Conservation (phyloP, 106 monocot species). For the Dendrobium officinale region DNA sequence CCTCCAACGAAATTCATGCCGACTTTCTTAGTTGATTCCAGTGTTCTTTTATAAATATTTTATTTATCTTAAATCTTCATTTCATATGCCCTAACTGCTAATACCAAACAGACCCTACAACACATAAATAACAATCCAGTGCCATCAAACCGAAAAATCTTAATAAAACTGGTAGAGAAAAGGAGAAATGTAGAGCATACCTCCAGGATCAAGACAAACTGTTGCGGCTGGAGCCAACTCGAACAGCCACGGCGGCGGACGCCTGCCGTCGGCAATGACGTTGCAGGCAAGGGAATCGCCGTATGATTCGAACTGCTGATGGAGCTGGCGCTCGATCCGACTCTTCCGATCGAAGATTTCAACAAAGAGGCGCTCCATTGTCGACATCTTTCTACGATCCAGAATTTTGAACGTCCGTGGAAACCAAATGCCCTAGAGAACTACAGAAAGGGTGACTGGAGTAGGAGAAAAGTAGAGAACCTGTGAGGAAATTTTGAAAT, state of each 20-base stretch:
- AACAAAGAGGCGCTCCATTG: conserved; percentile 69
- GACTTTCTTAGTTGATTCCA: no score
- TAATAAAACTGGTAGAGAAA: background rate
- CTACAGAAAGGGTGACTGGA: background rate
- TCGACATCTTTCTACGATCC: conserved; percentile 21
- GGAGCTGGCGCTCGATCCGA: conserved; percentile 40
- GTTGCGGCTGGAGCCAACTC: background rate
- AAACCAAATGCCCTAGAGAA: background rate
- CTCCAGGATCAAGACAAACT: conserved; percentile 15
- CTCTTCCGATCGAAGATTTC: conserved; percentile 64
- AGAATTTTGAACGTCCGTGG: background rate
- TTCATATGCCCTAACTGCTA: background rate
- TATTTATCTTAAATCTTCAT: background rate
- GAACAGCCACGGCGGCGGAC: conserved; percentile 55
- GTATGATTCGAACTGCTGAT: conserved; percentile 54
- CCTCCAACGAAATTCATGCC: background rate
- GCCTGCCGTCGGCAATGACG: conserved; percentile 41
- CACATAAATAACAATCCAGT: background rate
- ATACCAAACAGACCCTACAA: background rate
- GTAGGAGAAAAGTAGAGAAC: no score
- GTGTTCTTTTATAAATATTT: no score
- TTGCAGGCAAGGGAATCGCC: conserved; percentile 46
- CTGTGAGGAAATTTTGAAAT: no score
- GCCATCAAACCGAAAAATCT: background rate
- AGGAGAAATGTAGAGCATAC: conserved; percentile 20